Base-by-base conservation (phyloP, 305 asterid species). In the Rubia occidens region DNA sequence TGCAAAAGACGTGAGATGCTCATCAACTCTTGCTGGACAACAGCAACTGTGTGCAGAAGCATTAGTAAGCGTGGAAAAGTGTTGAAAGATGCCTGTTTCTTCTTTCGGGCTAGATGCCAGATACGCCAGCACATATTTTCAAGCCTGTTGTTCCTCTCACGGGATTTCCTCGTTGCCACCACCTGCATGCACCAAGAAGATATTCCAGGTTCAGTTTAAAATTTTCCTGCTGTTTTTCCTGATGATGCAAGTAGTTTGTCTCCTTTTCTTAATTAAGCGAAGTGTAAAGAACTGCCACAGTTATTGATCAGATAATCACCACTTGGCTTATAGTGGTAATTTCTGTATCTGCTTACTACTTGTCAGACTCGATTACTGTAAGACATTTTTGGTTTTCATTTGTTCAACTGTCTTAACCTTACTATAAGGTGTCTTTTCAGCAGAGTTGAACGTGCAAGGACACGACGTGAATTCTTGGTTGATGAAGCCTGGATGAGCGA, bases 41-140 rank as follows among this genome's bases (percentile, higher is more conserved):
- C 4, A 10, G 63, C 13, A 14, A 4, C 11, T 60, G 42, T 15
- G 20, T 15, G 47, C 47, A 61, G 66, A 60, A 21, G 51, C 13
- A 24, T 15, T 15, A 14, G 72, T 35, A 49, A 32, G 15, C 58
- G 49, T 2, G 2, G 4, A 35, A 55, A 37, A 37, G 40, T 37
- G 40, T 5, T 68, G 29, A 55, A 60, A 60, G 43, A 39, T 14
- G 84, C 91, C 90, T 86, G 88, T 67, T 86, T 86, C 86, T 86
- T 88, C 75, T 77, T 82, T 58, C 95, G 86, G 68, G 93, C 71
- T 54, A 88, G 89, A 77, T 88, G 86, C 93, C 95, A 88, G 66
- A 88, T 85, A 26, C 91, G 87, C 95, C 95, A 85, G 79, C 90
- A 88, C 89, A 86, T 86, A 66, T 86, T 85, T 84, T 88, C 95